Evolutionary conservation across 148 eudicot species (phyloP).

Genomic region (Rhododendron kiyosumense): DNA sequence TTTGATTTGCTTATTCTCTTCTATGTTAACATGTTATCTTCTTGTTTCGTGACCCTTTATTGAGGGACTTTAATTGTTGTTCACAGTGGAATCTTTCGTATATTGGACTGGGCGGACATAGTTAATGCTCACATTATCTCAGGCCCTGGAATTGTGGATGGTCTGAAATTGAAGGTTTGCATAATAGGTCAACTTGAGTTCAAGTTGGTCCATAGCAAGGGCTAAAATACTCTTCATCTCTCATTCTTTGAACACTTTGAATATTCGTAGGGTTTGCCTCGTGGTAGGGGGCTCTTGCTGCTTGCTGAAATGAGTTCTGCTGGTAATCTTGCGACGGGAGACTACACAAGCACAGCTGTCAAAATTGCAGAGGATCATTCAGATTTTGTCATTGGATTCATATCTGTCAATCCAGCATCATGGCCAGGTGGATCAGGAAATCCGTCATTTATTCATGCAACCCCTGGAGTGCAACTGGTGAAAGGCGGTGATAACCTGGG

Average conservation of each 20-base stretch:
- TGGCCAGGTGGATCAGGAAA: constrained; percentile 74
- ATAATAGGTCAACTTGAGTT: background rate
- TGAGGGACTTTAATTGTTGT: constrained; percentile 4
- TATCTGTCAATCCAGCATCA: constrained; percentile 94
- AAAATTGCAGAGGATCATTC: constrained; percentile 88
- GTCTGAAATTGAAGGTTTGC: constrained; percentile 77
- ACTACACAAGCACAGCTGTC: constrained; percentile 89
- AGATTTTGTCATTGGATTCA: constrained; percentile 96
- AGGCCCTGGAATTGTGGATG: constrained; percentile 97
- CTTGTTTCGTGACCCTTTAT: background rate
- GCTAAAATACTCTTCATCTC: background rate
- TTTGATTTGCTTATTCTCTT: background rate
- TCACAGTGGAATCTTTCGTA: constrained; percentile 72
- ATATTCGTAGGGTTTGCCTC: constrained; percentile 65
- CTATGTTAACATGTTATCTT: background rate
- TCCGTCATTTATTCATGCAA: constrained; percentile 83
- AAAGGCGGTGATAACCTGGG: constrained; percentile 94
- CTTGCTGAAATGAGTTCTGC: constrained; percentile 99
- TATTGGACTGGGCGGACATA: constrained; percentile 98
- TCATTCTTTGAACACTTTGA: background rate
- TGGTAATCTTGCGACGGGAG: constrained; percentile 94
- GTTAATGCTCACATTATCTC: constrained; percentile 92
- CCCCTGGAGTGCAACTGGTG: constrained; percentile 97
- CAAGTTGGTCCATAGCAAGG: background rate
- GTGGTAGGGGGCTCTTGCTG: constrained; percentile 78